These are phyloP conservation scores for Oenanthe sinensis DNA, from an alignment of 129 eudicot genomes.

Conservation along the genomic window DNA sequence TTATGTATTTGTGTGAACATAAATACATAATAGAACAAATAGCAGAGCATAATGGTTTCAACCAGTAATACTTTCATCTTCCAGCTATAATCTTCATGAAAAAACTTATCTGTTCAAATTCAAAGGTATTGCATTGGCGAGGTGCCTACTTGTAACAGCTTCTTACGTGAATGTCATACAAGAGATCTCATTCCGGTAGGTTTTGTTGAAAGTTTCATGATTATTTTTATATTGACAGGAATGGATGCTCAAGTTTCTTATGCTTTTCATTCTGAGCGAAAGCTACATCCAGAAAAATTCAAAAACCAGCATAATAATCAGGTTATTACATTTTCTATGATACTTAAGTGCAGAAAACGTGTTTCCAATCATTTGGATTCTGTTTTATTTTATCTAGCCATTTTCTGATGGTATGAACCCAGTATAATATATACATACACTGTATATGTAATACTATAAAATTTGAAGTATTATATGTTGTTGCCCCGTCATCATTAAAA, in stretches of 20 bases:
- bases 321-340: constrained; percentile 29
- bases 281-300: constrained; percentile 74
- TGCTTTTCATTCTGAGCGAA: constrained; percentile 77
- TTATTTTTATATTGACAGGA: constrained; percentile 23
- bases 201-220: not conserved
- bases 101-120: not conserved
- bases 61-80: not conserved
- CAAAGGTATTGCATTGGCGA: not conserved
- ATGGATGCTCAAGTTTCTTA: constrained; percentile 80
- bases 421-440: not conserved
- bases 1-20: not conserved
- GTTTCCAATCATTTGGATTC: not conserved
- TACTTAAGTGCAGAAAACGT: not conserved
- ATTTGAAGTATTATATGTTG: not conserved
- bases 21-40: not conserved
- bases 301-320: constrained; percentile 67
- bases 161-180: constrained; percentile 3
- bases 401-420: not conserved
- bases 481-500: not conserved
- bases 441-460: not conserved
- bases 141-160: not conserved
- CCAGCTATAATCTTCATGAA: not conserved
- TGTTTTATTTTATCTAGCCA: not conserved
- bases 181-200: not conserved
- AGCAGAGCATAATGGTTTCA: not conserved